phyloP scores from a whole-genome alignment of 1,284 basidiomycete genomes.

The Heterobasidion occidentale region DNA sequence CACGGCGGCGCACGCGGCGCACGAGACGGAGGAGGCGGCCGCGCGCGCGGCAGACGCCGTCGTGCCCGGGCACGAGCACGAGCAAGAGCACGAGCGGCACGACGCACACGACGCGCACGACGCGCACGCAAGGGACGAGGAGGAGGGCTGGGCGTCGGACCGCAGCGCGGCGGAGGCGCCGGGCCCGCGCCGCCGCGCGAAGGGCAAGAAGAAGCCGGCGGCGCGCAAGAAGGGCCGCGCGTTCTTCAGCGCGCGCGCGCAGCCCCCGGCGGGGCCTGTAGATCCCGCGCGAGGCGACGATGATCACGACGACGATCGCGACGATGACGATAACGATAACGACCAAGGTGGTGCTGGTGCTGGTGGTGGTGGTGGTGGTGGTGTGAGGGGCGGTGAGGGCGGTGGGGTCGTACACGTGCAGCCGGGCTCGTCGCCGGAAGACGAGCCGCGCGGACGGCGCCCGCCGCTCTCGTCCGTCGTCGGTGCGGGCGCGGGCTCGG shows the following conservation, averaged over 20 bases:
- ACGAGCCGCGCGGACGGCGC: not conserved
- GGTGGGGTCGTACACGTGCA: not conserved
- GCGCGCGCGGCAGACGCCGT: not conserved
- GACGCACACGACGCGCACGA: not conserved
- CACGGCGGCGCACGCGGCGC: not conserved
- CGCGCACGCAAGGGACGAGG: not conserved
- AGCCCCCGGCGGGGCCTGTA: not conserved
- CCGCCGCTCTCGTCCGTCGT: not conserved
- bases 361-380: not conserved
- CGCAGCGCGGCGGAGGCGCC: not conserved
- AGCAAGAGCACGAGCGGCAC: not conserved
- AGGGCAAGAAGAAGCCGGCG: not conserved
- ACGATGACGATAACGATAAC: not conserved
- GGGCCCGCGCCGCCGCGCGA: not conserved
- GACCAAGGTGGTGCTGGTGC: not conserved
- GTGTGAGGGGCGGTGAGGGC: not conserved
- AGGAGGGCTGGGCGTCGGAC: constrained; percentile 5
- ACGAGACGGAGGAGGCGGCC: not conserved
- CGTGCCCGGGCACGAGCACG: not conserved
- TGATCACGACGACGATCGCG: not conserved
- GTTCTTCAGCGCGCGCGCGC: not conserved
- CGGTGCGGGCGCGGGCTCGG: not conserved
- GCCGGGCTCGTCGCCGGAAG: not conserved
- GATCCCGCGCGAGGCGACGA: not conserved
- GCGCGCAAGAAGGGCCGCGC: not conserved